Evolutionary conservation across 495 filamentous ascomycete genomes (phyloP).

Genomic region (Neohortaea acidophila): DNA sequence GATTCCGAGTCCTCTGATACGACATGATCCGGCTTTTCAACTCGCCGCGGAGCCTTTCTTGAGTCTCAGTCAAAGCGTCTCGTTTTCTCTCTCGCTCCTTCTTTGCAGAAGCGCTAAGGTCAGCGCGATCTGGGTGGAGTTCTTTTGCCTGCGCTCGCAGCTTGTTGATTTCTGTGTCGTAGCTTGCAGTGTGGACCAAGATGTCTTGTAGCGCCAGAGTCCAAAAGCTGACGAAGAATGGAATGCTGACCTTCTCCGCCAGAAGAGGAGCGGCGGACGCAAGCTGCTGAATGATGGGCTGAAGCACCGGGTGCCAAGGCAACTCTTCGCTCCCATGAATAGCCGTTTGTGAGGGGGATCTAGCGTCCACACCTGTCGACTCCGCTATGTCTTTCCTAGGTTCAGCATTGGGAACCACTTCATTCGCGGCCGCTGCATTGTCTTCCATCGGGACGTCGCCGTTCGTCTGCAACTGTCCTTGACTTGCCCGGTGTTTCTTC

Average conservation of each 20-base stretch:
- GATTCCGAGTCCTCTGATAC: constrained; percentile 45
- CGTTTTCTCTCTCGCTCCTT: constrained; percentile 50
- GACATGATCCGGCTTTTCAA: constrained; percentile 49
- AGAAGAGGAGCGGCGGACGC: constrained; percentile 43
- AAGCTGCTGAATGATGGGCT: constrained; percentile 56
- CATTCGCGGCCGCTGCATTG: not conserved
- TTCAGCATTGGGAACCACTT: constrained; percentile 5
- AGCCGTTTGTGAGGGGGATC: too few species aligned
- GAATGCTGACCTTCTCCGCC: constrained; percentile 51
- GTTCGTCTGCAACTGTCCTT: constrained; percentile 11
- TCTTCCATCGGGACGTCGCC: constrained; percentile 23
- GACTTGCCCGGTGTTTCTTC: constrained; percentile 11
- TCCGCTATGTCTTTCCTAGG: not conserved
- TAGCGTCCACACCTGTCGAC: constrained; percentile 25
- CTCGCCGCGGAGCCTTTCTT: constrained; percentile 52
- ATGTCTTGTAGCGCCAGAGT: constrained; percentile 70
- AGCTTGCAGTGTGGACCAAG: constrained; percentile 52
- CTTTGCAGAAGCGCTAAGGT: constrained; percentile 47
- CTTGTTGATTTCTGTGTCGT: constrained; percentile 52
- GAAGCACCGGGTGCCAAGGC: constrained; percentile 58
- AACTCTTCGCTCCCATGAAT: not conserved
- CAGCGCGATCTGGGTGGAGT: constrained; percentile 54
- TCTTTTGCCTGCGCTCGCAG: constrained; percentile 44
- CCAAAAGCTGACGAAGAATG: constrained; percentile 91
- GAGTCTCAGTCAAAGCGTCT: constrained; percentile 41